A percentile compares a stretch with the other conserved stretches of the same genome.
Conservation (phyloP, 768 basidiomycete genomes). For the Trametes coccinea region DNA sequence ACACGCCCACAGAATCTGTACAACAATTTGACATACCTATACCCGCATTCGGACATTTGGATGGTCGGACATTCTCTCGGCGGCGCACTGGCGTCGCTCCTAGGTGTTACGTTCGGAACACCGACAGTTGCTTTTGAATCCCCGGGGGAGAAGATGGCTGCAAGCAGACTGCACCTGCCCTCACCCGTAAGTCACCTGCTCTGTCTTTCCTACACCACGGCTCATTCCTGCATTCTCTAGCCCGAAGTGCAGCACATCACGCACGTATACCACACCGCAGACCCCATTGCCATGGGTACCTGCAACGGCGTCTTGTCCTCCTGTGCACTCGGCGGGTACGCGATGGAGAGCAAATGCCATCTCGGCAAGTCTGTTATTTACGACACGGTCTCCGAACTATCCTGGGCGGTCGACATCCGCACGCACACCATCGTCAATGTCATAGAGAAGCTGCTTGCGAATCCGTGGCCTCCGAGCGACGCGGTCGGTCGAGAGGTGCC, state of each 20-base stretch:
- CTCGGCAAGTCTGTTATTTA: slow-evolving; percentile 84
- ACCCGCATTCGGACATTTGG: slow-evolving; percentile 90
- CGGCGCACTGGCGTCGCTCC: slow-evolving; percentile 73
- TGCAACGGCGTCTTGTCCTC: slow-evolving; percentile 80
- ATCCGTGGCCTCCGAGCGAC: slow-evolving; percentile 70
- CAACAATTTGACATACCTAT: slow-evolving; percentile 92
- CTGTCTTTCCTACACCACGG: neutral
- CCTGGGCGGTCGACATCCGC: slow-evolving; percentile 84
- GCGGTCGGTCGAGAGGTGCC: slow-evolving; percentile 68
- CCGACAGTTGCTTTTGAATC: slow-evolving; percentile 89
- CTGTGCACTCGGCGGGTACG: slow-evolving; percentile 88
- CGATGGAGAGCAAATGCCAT: slow-evolving; percentile 85
- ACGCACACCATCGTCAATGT: slow-evolving; percentile 79
- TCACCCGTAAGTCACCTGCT: slow-evolving; percentile 57
- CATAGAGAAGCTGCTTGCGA: slow-evolving; percentile 68
- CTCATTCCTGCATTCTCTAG: slow-evolving; percentile 33
- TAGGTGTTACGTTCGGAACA: slow-evolving; percentile 86
- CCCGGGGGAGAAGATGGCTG: slow-evolving; percentile 83
- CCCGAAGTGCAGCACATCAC: slow-evolving; percentile 79
- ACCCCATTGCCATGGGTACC: slow-evolving; percentile 90
- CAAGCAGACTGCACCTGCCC: slow-evolving; percentile 80
- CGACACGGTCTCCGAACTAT: slow-evolving; percentile 84
- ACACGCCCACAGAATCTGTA: slow-evolving; percentile 70
- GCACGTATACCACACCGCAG: slow-evolving; percentile 92
- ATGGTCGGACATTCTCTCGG: slow-evolving; percentile 75